Conservation (phyloP, 2,329 filamentous ascomycete genomes). For the Pseudogymnoascus sp. region DNA sequence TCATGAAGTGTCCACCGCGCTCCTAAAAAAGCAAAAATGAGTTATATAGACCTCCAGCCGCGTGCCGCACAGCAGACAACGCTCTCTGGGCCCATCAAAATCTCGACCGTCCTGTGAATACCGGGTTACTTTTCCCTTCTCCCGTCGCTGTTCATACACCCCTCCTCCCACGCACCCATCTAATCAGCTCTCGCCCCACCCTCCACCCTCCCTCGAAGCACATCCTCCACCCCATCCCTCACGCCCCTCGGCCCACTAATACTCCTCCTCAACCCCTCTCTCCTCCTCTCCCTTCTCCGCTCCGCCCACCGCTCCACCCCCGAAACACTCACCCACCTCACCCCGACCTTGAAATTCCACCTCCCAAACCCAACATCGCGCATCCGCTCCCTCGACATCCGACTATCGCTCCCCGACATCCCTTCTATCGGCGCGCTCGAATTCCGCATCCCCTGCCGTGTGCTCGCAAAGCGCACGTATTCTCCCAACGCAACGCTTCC, state of each 20-base stretch:
- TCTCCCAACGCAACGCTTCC: conserved; percentile 18
- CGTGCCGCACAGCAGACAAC: conserved; percentile 6
- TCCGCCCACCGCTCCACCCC: conserved; percentile 52
- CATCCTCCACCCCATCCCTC: conserved; percentile 27
- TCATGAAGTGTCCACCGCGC: not conserved
- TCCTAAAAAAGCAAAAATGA: not conserved
- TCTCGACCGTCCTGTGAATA: not conserved
- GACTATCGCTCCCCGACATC: not conserved
- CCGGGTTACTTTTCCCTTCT: not conserved
- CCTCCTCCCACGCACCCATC: not conserved
- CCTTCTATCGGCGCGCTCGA: not conserved
- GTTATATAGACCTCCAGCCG: not conserved
- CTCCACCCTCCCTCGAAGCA: conserved; percentile 19
- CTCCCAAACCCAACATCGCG: conserved; percentile 27
- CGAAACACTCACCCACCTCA: conserved; percentile 43
- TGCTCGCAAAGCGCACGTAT: conserved; percentile 13
- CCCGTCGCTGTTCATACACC: not conserved
- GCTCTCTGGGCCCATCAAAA: not conserved
- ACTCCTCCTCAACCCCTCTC: conserved; percentile 50
- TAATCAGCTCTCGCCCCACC: not conserved
- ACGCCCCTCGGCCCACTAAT: conserved; percentile 50
- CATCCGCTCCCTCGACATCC: conserved; percentile 10
- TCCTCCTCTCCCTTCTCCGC: conserved; percentile 51
- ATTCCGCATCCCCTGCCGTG: conserved; percentile 5
- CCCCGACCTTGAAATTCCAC: conserved; percentile 30